These are phyloP conservation scores for Phialocephala sp. DNA, from an alignment of 2,329 filamentous ascomycete species.

Conservation along the genomic window DNA sequence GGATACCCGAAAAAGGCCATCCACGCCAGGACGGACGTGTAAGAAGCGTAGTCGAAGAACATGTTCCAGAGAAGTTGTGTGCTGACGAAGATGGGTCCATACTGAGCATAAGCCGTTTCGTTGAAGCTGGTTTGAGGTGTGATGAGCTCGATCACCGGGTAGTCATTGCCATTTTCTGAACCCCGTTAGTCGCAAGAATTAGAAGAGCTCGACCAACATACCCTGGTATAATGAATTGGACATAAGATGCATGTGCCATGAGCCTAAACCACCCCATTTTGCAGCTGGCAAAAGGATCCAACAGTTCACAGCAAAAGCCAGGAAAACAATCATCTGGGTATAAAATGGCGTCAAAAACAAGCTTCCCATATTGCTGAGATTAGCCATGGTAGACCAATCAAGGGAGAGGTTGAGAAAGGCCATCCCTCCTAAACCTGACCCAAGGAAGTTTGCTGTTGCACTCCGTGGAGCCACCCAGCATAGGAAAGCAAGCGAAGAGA, in stretches of 20 bases:
- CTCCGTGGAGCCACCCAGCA: constrained; percentile 68
- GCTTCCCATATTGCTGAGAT: constrained; percentile 48
- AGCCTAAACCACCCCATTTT: constrained; percentile 61
- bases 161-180: constrained; percentile 43
- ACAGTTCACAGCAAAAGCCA: constrained; percentile 59
- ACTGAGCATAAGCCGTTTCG: constrained; percentile 51
- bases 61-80: constrained; percentile 62
- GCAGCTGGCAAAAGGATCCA: constrained; percentile 64
- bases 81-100: constrained; percentile 62
- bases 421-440: constrained; percentile 66
- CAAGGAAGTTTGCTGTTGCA: constrained; percentile 63
- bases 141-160: constrained; percentile 45
- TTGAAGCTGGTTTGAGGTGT: constrained; percentile 43
- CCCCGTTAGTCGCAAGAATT: constrained; percentile 13
- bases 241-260: constrained; percentile 60
- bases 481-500: constrained; percentile 64
- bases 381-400: constrained; percentile 66
- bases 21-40: constrained; percentile 63
- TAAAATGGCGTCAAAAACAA: constrained; percentile 63
- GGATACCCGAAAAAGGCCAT: constrained; percentile 60
- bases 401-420: constrained; percentile 64
- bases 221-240: constrained; percentile 59
- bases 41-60: constrained; percentile 66
- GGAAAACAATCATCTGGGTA: constrained; percentile 61
- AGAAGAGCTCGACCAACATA: constrained; percentile 39